Conservation (phyloP, 345 rosid species). For the Moricandia moricandioides region DNA sequence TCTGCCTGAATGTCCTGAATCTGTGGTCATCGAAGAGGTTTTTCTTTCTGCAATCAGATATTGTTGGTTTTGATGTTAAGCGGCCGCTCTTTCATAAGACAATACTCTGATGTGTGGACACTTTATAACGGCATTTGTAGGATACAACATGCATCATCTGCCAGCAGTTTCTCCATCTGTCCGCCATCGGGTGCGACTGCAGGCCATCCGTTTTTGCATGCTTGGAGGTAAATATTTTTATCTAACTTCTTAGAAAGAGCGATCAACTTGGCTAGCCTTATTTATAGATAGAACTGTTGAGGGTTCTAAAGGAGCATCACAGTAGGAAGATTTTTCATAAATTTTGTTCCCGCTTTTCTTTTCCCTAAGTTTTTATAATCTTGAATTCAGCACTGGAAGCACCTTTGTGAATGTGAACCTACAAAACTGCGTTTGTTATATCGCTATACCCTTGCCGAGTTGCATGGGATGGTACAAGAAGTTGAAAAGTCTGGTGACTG, state of each 20-base stretch:
- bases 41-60: constrained; percentile 33
- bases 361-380: background rate
- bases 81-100: background rate
- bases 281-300: background rate
- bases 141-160: constrained; percentile 90
- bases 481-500: constrained; percentile 41
- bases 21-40: constrained; percentile 91
- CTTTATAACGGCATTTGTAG: constrained; percentile 46
- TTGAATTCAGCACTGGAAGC: constrained; percentile 80
- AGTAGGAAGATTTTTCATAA: background rate
- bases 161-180: constrained; percentile 83
- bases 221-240: constrained; percentile 64
- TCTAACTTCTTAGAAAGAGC: background rate
- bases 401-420: constrained; percentile 83
- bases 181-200: constrained; percentile 74
- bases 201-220: constrained; percentile 82
- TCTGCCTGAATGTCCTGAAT: constrained; percentile 63
- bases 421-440: constrained; percentile 63
- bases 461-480: constrained; percentile 50
- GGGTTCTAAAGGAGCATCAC: background rate
- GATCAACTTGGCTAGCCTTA: background rate
- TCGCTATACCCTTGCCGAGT: constrained; percentile 76
- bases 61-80: constrained; percentile 18
- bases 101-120: constrained; percentile 7
- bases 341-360: background rate